Percentiles rank a stretch among this genome's conserved stretches.
phyloP scores from a whole-genome alignment of 2,329 filamentous ascomycete genomes.

The Calonectria naviculata region DNA sequence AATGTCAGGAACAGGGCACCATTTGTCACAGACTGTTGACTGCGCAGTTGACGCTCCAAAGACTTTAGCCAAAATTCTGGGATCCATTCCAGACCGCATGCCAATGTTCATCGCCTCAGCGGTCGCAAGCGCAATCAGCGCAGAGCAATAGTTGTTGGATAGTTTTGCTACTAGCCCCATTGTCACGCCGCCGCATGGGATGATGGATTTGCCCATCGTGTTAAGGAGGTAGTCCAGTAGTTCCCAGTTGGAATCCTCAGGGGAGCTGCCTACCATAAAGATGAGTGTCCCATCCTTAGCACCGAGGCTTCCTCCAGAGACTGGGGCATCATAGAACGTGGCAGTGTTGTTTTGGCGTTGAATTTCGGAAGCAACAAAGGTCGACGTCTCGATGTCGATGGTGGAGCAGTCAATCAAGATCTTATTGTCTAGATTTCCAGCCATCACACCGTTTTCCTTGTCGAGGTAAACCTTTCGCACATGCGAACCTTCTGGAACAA shows the following conservation, averaged over 20 bases:
- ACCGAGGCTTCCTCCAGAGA: conserved; percentile 18
- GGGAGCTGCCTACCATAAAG: conserved; percentile 17
- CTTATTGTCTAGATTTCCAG: not conserved
- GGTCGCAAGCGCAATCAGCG: conserved; percentile 18
- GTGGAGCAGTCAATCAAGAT: conserved; percentile 20
- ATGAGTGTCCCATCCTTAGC: conserved; percentile 13
- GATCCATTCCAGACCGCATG: conserved; percentile 22
- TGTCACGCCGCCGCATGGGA: conserved; percentile 30
- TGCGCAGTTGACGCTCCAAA: conserved; percentile 25
- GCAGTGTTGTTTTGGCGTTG: not conserved
- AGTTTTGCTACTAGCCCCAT: conserved; percentile 26
- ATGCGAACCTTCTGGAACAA: conserved; percentile 18
- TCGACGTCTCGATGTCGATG: conserved; percentile 13
- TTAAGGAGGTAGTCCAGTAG: not conserved
- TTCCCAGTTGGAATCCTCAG: not conserved
- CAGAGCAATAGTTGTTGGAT: conserved; percentile 28
- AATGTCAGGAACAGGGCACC: conserved; percentile 20
- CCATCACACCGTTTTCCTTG: not conserved
- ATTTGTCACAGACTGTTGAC: conserved; percentile 23
- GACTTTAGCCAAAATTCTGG: conserved; percentile 9
- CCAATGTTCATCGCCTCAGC: conserved; percentile 28
- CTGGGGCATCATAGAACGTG: conserved; percentile 21
- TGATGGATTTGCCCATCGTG: conserved; percentile 13
- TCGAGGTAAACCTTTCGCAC: conserved; percentile 14
- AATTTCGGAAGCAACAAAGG: not conserved